Evolutionary conservation across 768 basidiomycete genomes (phyloP).

Genomic region (Hydnomerulius pinastri): DNA sequence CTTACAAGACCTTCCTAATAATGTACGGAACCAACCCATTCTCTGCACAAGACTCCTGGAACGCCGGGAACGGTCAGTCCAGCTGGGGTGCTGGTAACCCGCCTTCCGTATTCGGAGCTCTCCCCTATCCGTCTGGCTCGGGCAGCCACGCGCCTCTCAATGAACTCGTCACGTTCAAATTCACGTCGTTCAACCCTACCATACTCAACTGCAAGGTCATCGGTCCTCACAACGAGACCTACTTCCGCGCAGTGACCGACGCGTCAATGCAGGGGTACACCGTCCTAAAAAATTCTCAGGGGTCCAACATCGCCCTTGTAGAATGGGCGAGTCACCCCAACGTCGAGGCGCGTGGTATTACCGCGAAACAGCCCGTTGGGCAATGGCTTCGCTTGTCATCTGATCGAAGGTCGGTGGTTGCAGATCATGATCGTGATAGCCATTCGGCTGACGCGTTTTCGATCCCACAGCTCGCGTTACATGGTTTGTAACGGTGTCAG

Average conservation of each 20-base stretch:
- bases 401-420: constrained; percentile 42
- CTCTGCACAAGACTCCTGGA: constrained; percentile 24
- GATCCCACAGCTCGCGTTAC: constrained; percentile 37
- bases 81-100: constrained; percentile 16
- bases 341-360: constrained; percentile 55
- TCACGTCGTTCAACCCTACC: constrained; percentile 51
- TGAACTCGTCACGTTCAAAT: constrained; percentile 44
- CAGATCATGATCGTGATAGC: not conserved
- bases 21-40: constrained; percentile 33
- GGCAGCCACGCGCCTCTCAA: constrained; percentile 27
- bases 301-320: constrained; percentile 51
- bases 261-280: constrained; percentile 52
- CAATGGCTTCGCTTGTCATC: constrained; percentile 57
- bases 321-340: constrained; percentile 54
- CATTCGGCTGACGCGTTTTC: not conserved
- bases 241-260: constrained; percentile 54
- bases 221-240: constrained; percentile 49
- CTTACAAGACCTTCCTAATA: not conserved
- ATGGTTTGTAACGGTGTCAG: constrained; percentile 53
- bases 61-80: constrained; percentile 14
- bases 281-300: constrained; percentile 49
- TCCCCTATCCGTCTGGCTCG: constrained; percentile 50
- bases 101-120: constrained; percentile 64
- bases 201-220: constrained; percentile 58
- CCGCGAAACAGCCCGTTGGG: constrained; percentile 49